Conservation (phyloP, 371 early-diverging fungal species). For the Saksenaea vasiformis region DNA sequence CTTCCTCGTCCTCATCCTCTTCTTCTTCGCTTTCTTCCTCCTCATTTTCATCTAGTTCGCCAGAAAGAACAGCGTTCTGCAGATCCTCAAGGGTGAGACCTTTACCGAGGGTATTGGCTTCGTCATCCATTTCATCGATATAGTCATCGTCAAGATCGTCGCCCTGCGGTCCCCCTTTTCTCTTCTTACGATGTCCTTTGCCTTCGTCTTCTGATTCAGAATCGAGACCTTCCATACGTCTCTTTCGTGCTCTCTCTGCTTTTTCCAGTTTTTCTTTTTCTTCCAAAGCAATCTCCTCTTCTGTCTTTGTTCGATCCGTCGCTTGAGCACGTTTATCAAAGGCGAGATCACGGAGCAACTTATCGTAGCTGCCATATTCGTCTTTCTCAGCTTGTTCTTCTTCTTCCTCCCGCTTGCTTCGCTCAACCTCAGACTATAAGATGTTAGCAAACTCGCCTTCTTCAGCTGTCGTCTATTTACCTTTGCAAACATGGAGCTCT, state of each 20-base stretch:
- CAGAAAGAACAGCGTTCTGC: slow-evolving; percentile 40
- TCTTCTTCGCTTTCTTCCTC: slow-evolving; percentile 53
- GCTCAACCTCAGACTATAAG: slow-evolving; percentile 15
- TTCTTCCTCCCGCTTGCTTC: slow-evolving; percentile 17
- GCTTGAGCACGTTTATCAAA: slow-evolving; percentile 86
- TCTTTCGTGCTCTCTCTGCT: slow-evolving; percentile 80
- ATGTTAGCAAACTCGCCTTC: not conserved
- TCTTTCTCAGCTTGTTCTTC: slow-evolving; percentile 42
- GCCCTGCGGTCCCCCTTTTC: slow-evolving; percentile 60
- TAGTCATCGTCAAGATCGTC: slow-evolving; percentile 88
- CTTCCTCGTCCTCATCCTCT: slow-evolving; percentile 51
- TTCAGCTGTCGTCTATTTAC: slow-evolving; percentile 9
- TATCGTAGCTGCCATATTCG: slow-evolving; percentile 70
- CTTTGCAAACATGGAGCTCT: slow-evolving; percentile 41
- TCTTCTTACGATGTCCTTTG: slow-evolving; percentile 42
- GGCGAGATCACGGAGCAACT: slow-evolving; percentile 74
- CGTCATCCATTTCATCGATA: slow-evolving; percentile 48
- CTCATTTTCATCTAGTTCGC: slow-evolving; percentile 35
- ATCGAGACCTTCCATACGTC: slow-evolving; percentile 86
- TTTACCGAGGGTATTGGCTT: slow-evolving; percentile 37
- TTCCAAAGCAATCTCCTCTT: slow-evolving; percentile 89
- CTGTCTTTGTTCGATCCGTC: slow-evolving; percentile 91
- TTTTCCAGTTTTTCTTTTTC: slow-evolving; percentile 82
- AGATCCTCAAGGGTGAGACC: slow-evolving; percentile 57
- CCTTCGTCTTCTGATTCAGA: slow-evolving; percentile 71